Percentiles rank a stretch among this genome's conserved stretches.
These are phyloP conservation scores for Beauveria pseudobassiana DNA, from an alignment of 2,329 filamentous ascomycete genomes.

Conservation along the genomic window DNA sequence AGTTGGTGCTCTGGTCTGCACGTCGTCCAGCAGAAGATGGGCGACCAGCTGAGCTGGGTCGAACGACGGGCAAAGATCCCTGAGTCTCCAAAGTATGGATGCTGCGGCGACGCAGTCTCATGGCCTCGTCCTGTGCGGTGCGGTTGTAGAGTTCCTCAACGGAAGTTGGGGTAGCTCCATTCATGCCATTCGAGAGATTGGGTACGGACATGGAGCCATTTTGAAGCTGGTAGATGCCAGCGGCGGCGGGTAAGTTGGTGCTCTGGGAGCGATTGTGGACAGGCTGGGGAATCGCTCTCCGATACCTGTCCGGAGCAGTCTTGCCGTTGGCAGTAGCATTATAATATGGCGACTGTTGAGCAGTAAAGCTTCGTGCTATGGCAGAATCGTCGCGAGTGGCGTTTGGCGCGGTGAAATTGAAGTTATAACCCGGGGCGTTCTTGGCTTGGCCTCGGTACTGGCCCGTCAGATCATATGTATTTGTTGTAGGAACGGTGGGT, in stretches of 20 bases:
- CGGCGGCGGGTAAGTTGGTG: constrained; percentile 23
- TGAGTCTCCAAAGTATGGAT: constrained; percentile 54
- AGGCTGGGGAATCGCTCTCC: constrained; percentile 50
- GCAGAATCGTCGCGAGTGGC: constrained; percentile 47
- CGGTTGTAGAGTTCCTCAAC: constrained; percentile 62
- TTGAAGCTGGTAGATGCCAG: constrained; percentile 23
- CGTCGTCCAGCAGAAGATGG: constrained; percentile 17
- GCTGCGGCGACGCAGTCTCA: constrained; percentile 74
- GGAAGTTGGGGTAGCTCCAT: constrained; percentile 37
- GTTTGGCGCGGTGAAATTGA: constrained; percentile 26
- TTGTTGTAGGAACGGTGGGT: constrained; percentile 32
- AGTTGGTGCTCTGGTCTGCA: constrained; percentile 30
- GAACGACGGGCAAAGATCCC: constrained; percentile 31
- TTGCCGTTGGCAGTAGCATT: constrained; percentile 35
- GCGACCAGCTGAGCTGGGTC: constrained; percentile 20
- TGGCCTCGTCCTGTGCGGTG: constrained; percentile 56
- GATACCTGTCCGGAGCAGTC: constrained; percentile 68
- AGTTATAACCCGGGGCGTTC: constrained; percentile 33
- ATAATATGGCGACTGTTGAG: constrained; percentile 38
- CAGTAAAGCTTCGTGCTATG: constrained; percentile 34
- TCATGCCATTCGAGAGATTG: constrained; percentile 45
- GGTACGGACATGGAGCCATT: constrained; percentile 27
- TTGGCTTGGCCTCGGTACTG: constrained; percentile 25
- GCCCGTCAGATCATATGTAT: constrained; percentile 18
- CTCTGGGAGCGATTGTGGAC: constrained; percentile 30